Evolutionary conservation across 352 stramenopile species (phyloP), one percentile per base, ranked within the genome.

Genomic region (Peronospora farinosa): DNA sequence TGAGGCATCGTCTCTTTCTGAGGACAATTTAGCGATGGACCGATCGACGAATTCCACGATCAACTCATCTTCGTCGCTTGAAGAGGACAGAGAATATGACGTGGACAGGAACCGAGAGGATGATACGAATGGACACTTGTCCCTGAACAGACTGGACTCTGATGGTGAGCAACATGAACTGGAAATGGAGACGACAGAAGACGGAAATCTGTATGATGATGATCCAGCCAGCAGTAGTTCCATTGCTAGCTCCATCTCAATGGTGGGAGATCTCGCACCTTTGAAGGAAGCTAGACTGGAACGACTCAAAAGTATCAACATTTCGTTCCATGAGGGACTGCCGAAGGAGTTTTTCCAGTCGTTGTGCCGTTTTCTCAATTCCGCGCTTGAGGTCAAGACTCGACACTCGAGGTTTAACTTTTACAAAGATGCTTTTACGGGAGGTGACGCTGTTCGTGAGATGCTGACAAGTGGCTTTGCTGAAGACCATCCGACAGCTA

Each of bases 351-450:
- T 93, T 51, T 93, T 86, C 54, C 66, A 78, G 51, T 67, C 77
- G 9, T 52, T 93, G 7, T 65, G 63, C 16, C 79, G 83, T 9
- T 93, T 89, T 52, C 62, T 93, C 23, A 67, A 84, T 35, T 70
- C 74, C n/a, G 73, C 69, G 6, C 47, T 93, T 30, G 83, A 93
- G 41, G 51, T 90, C 51, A 92, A 92, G 72, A 89, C 78, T 6
- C 69, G 79, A 12, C 79, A 92, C 56, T 86, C 80, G 45, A 73
- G 76, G 8, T 89, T 93, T 61, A 90, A 86, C 51, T 89, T 89
- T 46, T 88, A 86, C 71, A 93, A 93, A 58, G 83, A 93, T 57
- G 60, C 80, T 8, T 93, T 93, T 57, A 78, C 80, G 1, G 83
- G 83, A 41, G 70, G 66, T 41, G 83, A 93, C 43, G 74, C 75